Conservation (phyloP, 2,329 filamentous ascomycete genomes). For the Alternaria ethzedia region DNA sequence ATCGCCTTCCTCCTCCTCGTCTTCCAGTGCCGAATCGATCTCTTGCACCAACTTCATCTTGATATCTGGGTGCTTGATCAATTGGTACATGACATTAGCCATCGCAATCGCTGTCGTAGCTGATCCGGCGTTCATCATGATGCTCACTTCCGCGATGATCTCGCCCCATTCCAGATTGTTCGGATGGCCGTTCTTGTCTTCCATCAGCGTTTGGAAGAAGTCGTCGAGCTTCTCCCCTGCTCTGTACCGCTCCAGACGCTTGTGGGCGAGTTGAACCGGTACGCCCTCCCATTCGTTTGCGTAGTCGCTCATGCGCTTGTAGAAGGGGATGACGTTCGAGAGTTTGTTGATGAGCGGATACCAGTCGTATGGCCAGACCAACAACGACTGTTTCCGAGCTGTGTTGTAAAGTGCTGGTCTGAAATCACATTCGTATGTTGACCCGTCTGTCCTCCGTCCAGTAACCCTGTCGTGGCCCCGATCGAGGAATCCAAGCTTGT, state of each 20-base stretch:
- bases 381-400: constrained; percentile 57
- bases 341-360: constrained; percentile 58
- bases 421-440: constrained; percentile 54
- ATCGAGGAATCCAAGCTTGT: constrained; percentile 61
- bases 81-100: constrained; percentile 60
- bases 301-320: constrained; percentile 49
- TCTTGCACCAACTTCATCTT: constrained; percentile 35
- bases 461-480: constrained; percentile 55
- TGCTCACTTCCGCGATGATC: constrained; percentile 62
- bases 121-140: constrained; percentile 59
- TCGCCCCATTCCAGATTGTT: constrained; percentile 64
- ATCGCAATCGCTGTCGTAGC: constrained; percentile 62
- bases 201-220: constrained; percentile 65
- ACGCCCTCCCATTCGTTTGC: constrained; percentile 57
- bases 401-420: constrained; percentile 58
- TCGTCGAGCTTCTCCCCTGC: constrained; percentile 64
- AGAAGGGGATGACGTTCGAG: constrained; percentile 56
- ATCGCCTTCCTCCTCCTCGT: constrained; percentile 32
- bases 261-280: constrained; percentile 54
- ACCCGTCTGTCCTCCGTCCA: constrained; percentile 56
- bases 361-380: constrained; percentile 61
- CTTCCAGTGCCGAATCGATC: constrained; percentile 35
- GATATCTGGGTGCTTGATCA: constrained; percentile 56
- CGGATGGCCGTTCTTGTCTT: constrained; percentile 54
- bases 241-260: constrained; percentile 55